Base-by-base conservation (phyloP, 1,284 basidiomycete species). In the Ganoderma sinense region DNA sequence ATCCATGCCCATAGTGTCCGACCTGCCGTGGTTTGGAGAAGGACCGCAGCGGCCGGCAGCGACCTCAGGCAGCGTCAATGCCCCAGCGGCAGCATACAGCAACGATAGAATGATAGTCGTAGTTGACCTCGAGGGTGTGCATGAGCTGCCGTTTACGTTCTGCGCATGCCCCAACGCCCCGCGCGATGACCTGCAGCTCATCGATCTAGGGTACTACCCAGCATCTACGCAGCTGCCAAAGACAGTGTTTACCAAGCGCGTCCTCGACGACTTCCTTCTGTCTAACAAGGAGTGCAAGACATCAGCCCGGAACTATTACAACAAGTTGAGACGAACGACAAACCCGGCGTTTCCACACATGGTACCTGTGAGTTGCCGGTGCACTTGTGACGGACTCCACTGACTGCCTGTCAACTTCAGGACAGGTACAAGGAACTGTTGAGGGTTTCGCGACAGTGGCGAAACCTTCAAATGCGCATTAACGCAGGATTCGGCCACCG, bases 211-310 rank as follows among this genome's bases (percentile, higher is more conserved):
- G 0, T 36, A 53, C n/a, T 62, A 62, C 41, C 66, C 66, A 0
- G 66, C 59, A 2, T 53, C 59, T 1, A 13, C 33, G 1, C 13
- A 39, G 6, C 39, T 26, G 4, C 59, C 60, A 1, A 16, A 29
- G n/a, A 67, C 66, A 20, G 48, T 56, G 5, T 62, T 67, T 36
- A 67, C 66, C 0, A 16, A n/a, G 2, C 33, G 59, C 1, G 0
- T 53, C 8, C 36, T 67, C 5, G 66, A 67, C 36, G 59, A 67
- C 48, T 53, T 67, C n/a, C 31, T 67, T 1, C 36, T 67, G 0
- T 43, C 45, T 1, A 67, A 62, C 29, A 59, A 16, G 26, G 33
- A 33, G 7, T 33, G 33, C 33, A 33, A 33, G 33, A 33, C 33
- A 7, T 33, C 33, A 3, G 33, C 39, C 1, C 6, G 39, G 66